Conservation (phyloP, 1,284 basidiomycete genomes). For the Apiotrichum porosum region DNA sequence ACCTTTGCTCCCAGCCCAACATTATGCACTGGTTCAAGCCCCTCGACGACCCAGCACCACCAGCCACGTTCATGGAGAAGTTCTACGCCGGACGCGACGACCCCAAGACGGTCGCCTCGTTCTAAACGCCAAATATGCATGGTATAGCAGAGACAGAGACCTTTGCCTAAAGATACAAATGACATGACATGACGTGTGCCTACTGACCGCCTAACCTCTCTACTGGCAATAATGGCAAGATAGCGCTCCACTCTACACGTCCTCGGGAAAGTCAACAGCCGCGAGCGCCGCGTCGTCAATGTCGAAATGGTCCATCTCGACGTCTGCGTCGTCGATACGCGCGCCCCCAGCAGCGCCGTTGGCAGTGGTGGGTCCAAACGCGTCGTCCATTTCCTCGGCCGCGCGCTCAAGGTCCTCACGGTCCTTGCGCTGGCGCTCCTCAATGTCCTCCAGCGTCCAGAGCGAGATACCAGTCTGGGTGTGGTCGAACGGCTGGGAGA, state of each 20-base stretch:
- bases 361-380: slow-evolving; percentile 10
- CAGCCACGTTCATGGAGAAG: slow-evolving; percentile 49
- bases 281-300: slow-evolving; percentile 41
- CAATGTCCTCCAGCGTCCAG: slow-evolving; percentile 64
- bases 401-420: slow-evolving; percentile 34
- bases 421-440: slow-evolving; percentile 40
- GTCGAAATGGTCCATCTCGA: slow-evolving; percentile 23
- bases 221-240: background rate
- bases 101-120: slow-evolving; percentile 40
- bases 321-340: slow-evolving; percentile 16
- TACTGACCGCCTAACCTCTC: background rate
- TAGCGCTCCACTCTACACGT: slow-evolving; percentile 4
- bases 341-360: slow-evolving; percentile 10
- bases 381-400: slow-evolving; percentile 20
- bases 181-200: background rate
- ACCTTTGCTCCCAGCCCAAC: slow-evolving; percentile 34
- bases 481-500: slow-evolving; percentile 94
- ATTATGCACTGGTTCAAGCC: slow-evolving; percentile 50
- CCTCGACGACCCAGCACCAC: slow-evolving; percentile 42
- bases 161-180: slow-evolving; percentile 10
- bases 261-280: slow-evolving; percentile 30
- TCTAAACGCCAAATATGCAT: slow-evolving; percentile 25
- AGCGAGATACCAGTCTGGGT: slow-evolving; percentile 90
- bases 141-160: background rate
- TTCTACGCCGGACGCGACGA: slow-evolving; percentile 48